phyloP scores from a whole-genome alignment of 2,329 filamentous ascomycete species.

The Apiospora koreana region DNA sequence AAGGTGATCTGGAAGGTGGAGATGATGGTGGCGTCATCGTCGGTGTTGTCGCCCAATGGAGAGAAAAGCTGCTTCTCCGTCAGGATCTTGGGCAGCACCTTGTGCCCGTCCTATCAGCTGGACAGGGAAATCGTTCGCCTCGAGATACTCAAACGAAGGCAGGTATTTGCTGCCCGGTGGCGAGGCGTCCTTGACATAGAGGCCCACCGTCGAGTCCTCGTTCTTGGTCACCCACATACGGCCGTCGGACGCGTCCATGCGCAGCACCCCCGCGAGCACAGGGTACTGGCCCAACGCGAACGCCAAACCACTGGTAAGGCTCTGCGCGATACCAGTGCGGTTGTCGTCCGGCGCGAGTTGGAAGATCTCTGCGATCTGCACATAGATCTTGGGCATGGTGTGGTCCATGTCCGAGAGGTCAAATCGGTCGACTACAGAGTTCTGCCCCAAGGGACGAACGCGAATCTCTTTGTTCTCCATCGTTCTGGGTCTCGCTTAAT shows the following conservation, averaged over 20 bases:
- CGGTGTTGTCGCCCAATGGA: constrained; percentile 16
- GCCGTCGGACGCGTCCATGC: constrained; percentile 19
- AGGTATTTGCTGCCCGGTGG: constrained; percentile 13
- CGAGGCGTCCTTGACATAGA: constrained; percentile 18
- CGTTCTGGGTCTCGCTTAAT: not conserved
- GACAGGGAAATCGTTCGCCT: constrained; percentile 21
- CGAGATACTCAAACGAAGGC: constrained; percentile 20
- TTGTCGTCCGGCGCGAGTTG: constrained; percentile 15
- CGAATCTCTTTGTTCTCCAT: not conserved
- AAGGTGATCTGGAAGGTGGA: constrained; percentile 29
- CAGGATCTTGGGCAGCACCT: constrained; percentile 16
- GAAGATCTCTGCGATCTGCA: constrained; percentile 22
- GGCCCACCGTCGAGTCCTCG: constrained; percentile 16
- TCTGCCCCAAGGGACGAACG: not conserved
- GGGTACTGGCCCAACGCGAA: constrained; percentile 20
- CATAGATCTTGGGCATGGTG: constrained; percentile 28
- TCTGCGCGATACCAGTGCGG: constrained; percentile 17
- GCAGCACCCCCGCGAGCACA: constrained; percentile 19
- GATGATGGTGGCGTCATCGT: constrained; percentile 14
- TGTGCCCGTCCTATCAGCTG: constrained; percentile 14
- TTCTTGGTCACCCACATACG: constrained; percentile 22
- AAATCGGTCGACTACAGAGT: constrained; percentile 1
- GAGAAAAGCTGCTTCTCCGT: constrained; percentile 18
- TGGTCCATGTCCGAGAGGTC: constrained; percentile 32
- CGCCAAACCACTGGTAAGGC: constrained; percentile 20